phyloP scores from a whole-genome alignment of 2,329 filamentous ascomycete genomes.

The Fusarium scirpi region DNA sequence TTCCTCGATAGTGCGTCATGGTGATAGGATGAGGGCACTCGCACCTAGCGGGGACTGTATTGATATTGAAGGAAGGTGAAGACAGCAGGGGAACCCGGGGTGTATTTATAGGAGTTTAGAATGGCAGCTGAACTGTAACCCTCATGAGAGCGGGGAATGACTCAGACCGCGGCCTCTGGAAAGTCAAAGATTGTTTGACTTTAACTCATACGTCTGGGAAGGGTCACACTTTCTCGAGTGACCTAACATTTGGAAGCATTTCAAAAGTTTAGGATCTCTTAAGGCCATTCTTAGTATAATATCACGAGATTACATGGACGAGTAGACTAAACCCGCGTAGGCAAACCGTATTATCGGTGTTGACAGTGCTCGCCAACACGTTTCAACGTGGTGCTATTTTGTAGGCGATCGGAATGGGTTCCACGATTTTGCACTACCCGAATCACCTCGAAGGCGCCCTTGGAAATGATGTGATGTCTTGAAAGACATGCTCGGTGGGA shows the following conservation, averaged over 20 bases:
- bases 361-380: no score
- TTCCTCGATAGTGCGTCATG: not conserved
- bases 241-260: not conserved
- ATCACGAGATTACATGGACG: fast-evolving
- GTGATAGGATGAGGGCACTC: not conserved
- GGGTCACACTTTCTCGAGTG: not conserved
- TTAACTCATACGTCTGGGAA: not conserved
- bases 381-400: no score
- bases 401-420: no score
- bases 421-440: no score
- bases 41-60: not conserved
- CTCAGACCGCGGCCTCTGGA: not conserved
- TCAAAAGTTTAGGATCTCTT: fast-evolving
- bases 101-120: not conserved
- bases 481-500: no score
- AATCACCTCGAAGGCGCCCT: no score
- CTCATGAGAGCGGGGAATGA: fast-evolving
- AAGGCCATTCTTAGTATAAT: no score
- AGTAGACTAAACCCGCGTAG: no score
- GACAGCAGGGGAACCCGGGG: fast-evolving
- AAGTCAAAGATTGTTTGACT: not conserved
- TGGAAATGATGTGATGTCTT: fast-evolving
- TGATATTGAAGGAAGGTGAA: fast-evolving
- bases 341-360: fast-evolving
- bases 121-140: not conserved